Conservation (phyloP, 2,329 filamentous ascomycete genomes). For the Fusarium sarcochroum region DNA sequence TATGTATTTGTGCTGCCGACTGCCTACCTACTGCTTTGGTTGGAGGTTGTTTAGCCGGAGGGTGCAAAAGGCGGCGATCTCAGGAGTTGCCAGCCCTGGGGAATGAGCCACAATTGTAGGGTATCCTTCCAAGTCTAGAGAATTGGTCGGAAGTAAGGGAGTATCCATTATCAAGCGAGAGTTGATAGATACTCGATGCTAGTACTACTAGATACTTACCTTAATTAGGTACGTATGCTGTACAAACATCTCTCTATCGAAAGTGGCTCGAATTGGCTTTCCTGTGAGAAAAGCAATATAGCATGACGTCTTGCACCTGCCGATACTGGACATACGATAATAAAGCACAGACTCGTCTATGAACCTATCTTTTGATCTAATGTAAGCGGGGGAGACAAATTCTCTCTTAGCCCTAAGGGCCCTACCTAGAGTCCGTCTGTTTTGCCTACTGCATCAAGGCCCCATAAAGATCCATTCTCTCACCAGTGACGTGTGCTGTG, state of each 20-base stretch:
- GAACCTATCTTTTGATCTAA: no score
- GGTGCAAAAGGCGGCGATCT: slow-evolving; percentile 12
- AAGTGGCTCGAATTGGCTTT: no score
- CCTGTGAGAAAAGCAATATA: no score
- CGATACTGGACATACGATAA: no score
- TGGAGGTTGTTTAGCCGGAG: slow-evolving; percentile 13
- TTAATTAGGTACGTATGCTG: no score
- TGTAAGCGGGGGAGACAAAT: neutral
- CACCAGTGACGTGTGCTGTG: slow-evolving; percentile 39
- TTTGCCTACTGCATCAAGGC: slow-evolving; percentile 12
- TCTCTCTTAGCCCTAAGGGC: slow-evolving; percentile 25
- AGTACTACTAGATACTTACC: neutral
- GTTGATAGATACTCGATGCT: neutral
- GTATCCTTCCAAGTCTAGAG: neutral
- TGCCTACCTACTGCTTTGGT: neutral
- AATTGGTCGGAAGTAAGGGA: slow-evolving; percentile 23
- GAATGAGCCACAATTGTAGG: slow-evolving; percentile 22
- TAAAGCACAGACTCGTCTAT: no score
- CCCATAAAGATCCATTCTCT: slow-evolving; percentile 27
- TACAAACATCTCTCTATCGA: no score
- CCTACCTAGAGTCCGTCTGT: neutral
- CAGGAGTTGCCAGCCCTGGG: slow-evolving; percentile 14
- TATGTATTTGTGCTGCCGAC: neutral
- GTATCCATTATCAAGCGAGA: neutral
- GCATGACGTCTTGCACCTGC: no score